Evolutionary conservation across 352 stramenopile genomes (phyloP), one percentile per base, ranked within the genome.

Genomic region (Pythium vanterpoolii): DNA sequence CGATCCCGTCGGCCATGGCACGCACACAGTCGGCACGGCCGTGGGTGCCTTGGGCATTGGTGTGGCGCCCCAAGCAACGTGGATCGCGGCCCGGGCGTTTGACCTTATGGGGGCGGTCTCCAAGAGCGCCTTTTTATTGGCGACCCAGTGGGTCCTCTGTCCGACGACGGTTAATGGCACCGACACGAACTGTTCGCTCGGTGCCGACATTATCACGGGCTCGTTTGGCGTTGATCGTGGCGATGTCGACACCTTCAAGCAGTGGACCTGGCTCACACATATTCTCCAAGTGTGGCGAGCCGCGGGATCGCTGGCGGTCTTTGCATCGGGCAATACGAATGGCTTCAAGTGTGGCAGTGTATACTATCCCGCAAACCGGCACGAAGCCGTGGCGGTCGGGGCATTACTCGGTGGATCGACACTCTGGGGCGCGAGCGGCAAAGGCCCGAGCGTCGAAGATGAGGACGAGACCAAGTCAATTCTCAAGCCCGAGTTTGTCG

Each of bases 401-500:
- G 79, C 79, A 10, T 39, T 91, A 11, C 77, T 89, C 14, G 79
- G 79, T 26, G 72, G 71, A 18, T 74, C 48, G 2, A 82, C 82
- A 26, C 61, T 91, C 4, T 91, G 79, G 79, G 79, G 79, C 14
- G 79, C 77, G 9, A 91, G 82, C 56, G 79, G 82, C 30, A 89
- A 89, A 59, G 82, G 82, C 26, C 77, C 76, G 5, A 81, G 70
- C 55, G 24, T 59, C 23, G 60, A 72, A 21, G 72, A 83, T 9
- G 62, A 72, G 14, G 47, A 56, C 1, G 38, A 18, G 21, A 9
- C 30, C 21, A 53, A 65, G 19, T 69, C 70, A 24, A 52, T 87
- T 19, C 69, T 90, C 43, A 90, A 92, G 54, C 79, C 80, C 16
- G 78, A 92, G 49, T 86, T 90, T 62, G 79, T 89, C 27, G 80